Evolutionary conservation across 352 stramenopile species (phyloP).

Genomic region (Phytophthora constricta): DNA sequence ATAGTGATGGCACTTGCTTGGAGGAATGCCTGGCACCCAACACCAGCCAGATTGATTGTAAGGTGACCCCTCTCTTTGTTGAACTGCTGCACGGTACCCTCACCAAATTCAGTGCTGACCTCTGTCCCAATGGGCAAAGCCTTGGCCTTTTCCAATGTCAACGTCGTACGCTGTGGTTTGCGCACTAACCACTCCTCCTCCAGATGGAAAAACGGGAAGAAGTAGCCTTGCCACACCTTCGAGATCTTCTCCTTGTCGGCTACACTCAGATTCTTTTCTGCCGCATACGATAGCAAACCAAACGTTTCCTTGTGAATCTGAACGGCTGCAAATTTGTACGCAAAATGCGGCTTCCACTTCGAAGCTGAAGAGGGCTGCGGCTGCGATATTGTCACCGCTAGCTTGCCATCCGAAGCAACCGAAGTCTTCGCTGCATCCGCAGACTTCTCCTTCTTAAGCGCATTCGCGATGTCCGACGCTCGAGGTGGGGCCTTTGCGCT

Average conservation of each 20-base stretch:
- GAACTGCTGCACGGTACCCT: slow-evolving; percentile 84
- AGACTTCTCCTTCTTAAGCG: slow-evolving; percentile 65
- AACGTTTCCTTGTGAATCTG: slow-evolving; percentile 89
- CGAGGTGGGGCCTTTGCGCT: slow-evolving; percentile 46
- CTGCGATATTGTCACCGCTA: slow-evolving; percentile 6
- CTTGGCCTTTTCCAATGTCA: slow-evolving; percentile 73
- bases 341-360: slow-evolving; percentile 76
- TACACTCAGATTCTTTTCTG: slow-evolving; percentile 82
- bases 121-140: slow-evolving; percentile 69
- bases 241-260: slow-evolving; percentile 87
- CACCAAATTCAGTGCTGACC: slow-evolving; percentile 82
- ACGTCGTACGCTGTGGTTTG: slow-evolving; percentile 71
- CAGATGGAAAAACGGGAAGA: slow-evolving; percentile 87
- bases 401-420: slow-evolving; percentile 7
- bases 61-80: slow-evolving; percentile 67
- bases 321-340: slow-evolving; percentile 73
- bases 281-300: slow-evolving; percentile 77
- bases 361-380: slow-evolving; percentile 7
- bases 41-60: slow-evolving; percentile 70
- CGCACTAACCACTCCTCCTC: slow-evolving; percentile 85
- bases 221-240: slow-evolving; percentile 86
- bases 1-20: slow-evolving; percentile 80
- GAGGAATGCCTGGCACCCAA: slow-evolving; percentile 68
- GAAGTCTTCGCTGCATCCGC: slow-evolving; percentile 10
- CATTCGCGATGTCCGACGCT: slow-evolving; percentile 64